These are phyloP conservation scores for Colletotrichum sp. DNA, from an alignment of 2,329 filamentous ascomycete species.

Conservation along the genomic window DNA sequence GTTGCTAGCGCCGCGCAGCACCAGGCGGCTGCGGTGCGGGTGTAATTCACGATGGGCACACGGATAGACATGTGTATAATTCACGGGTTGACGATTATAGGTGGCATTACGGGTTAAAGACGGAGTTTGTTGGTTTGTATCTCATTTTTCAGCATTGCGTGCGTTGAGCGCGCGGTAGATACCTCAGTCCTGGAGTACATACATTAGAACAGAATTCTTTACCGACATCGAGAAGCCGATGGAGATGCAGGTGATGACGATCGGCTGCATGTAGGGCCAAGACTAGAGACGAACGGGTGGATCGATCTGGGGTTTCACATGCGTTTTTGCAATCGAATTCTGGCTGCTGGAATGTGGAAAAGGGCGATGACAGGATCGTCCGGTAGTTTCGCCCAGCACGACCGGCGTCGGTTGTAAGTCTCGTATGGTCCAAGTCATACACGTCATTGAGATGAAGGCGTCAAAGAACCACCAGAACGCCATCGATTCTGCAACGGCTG, in stretches of 20 bases:
- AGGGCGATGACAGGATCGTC: neutral
- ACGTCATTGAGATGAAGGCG: slow-evolving; percentile 21
- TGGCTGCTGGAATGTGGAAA: neutral
- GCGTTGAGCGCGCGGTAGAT: neutral
- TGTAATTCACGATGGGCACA: neutral
- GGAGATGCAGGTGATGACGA: neutral
- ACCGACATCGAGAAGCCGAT: neutral
- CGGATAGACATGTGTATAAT: neutral
- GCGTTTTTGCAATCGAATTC: neutral
- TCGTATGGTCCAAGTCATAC: slow-evolving; percentile 2
- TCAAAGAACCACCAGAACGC: slow-evolving; percentile 1
- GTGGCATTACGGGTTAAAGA: neutral
- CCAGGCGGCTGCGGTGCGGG: neutral
- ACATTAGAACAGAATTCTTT: neutral
- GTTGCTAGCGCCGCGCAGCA: slow-evolving; percentile 15
- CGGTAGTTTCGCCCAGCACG: neutral
- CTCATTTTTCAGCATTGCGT: neutral
- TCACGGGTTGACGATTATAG: neutral
- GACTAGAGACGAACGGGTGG: neutral
- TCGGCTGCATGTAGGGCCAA: neutral
- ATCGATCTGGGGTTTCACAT: neutral
- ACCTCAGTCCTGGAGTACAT: neutral
- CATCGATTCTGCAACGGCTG: neutral
- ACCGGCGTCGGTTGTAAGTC: neutral
- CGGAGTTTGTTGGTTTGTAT: neutral